phyloP scores from a whole-genome alignment of 306 rosid species.

The Dryas alaskensis region DNA sequence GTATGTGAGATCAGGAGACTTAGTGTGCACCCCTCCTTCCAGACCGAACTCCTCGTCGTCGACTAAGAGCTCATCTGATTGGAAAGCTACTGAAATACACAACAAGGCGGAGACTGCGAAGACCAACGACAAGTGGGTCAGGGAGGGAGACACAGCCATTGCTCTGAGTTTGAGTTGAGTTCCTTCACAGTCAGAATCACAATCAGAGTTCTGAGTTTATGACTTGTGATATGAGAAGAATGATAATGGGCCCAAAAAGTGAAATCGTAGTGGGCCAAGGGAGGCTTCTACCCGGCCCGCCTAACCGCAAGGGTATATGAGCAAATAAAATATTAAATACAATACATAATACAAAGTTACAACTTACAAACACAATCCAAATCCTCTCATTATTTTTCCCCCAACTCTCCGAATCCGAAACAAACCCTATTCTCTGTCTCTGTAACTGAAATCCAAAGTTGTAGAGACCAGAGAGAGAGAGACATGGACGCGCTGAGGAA shows the following conservation, averaged over 20 bases:
- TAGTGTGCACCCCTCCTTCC: conserved; percentile 62
- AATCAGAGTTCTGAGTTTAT: no score
- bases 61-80: conserved; percentile 85
- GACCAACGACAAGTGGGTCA: not conserved
- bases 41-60: conserved; percentile 91
- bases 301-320: not conserved
- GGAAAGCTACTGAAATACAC: conserved; percentile 50
- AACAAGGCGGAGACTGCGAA: conserved; percentile 32
- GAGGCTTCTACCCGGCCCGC: no score
- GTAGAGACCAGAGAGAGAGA: conserved; percentile 2
- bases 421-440: conserved; percentile 25
- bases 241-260: not conserved
- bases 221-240: not conserved
- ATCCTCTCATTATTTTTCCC: not conserved
- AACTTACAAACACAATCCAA: not conserved
- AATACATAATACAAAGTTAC: no score
- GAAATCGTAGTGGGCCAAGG: conserved; percentile 1
- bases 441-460: not conserved
- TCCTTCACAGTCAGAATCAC: no score
- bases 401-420: not conserved
- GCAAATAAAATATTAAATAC: not conserved
- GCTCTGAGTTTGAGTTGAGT: not conserved
- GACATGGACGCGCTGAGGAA: conserved; percentile 91
- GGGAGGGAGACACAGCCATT: conserved; percentile 23
- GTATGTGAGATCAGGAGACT: conserved; percentile 32